A percentile compares a stretch with the other conserved stretches of the same genome.
These are phyloP conservation scores for Canna indica DNA, from an alignment of 176 grass and related monocot genomes.

Conservation along the genomic window DNA sequence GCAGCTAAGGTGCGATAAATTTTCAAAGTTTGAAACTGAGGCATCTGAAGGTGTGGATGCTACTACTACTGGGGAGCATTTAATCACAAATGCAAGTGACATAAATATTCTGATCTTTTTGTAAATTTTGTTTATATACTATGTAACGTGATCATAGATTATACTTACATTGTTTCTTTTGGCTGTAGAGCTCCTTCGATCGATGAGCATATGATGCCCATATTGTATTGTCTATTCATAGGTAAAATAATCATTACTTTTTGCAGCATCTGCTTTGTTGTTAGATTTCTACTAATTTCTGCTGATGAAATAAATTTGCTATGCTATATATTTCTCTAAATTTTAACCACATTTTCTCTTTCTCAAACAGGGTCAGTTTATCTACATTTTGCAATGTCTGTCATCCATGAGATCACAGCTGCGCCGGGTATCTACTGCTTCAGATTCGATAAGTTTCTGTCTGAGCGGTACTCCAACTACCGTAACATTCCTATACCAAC, in stretches of 20 bases:
- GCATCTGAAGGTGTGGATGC: too few species aligned
- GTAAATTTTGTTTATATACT: too few species aligned
- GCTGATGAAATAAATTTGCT: neutral
- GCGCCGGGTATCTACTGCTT: conserved; percentile 94
- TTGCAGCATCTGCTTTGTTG: too few species aligned
- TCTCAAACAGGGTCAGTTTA: conserved; percentile 57
- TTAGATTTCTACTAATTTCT: neutral
- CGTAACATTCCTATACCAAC: neutral
- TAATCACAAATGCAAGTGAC: too few species aligned
- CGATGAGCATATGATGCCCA: conserved; percentile 60
- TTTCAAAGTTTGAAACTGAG: too few species aligned
- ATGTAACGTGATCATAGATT: too few species aligned
- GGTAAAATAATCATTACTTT: too few species aligned
- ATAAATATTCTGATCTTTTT: too few species aligned
- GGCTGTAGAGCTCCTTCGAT: conserved; percentile 46
- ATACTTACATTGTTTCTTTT: neutral
- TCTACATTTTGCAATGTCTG: too few species aligned
- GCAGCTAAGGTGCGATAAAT: too few species aligned
- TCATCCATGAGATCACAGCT: conserved; percentile 80
- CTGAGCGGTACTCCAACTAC: neutral
- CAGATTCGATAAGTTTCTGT: conserved; percentile 34
- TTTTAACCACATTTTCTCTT: conserved; percentile 16
- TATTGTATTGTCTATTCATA: conserved; percentile 58
- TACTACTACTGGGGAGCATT: too few species aligned
- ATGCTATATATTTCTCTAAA: neutral